Evolutionary conservation across 805 yeast genomes (phyloP).

Genomic region (Metschnikowia aberdeeniae): DNA sequence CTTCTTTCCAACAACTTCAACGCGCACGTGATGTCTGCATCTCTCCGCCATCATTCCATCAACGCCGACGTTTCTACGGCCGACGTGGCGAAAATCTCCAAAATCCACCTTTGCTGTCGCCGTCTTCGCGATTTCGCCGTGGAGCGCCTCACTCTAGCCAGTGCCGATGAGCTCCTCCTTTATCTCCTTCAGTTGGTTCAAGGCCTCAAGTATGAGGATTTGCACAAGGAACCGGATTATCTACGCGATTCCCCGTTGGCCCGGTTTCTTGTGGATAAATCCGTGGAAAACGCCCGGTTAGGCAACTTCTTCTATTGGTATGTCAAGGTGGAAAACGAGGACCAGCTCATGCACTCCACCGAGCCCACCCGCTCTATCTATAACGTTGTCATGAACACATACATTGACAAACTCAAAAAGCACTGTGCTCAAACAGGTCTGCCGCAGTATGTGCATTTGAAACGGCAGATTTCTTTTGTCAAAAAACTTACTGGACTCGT

Average conservation of each 20-base stretch:
- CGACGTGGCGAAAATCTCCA: slow-evolving; percentile 29
- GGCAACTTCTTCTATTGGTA: slow-evolving; percentile 92
- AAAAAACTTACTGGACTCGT: slow-evolving; percentile 63
- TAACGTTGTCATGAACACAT: slow-evolving; percentile 35
- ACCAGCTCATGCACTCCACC: slow-evolving; percentile 30
- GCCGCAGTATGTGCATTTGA: slow-evolving; percentile 38
- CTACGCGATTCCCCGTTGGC: slow-evolving; percentile 57
- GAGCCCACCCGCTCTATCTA: slow-evolving; percentile 22
- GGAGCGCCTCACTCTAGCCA: slow-evolving; percentile 70
- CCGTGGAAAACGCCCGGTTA: slow-evolving; percentile 58
- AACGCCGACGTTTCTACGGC: slow-evolving; percentile 13
- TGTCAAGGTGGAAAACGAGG: slow-evolving; percentile 81
- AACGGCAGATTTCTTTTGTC: slow-evolving; percentile 67
- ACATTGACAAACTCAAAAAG: slow-evolving; percentile 34
- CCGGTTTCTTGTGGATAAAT: slow-evolving; percentile 68
- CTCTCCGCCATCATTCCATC: slow-evolving; percentile 14
- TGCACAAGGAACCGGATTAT: slow-evolving; percentile 17
- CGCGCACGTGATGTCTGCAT: slow-evolving; percentile 33
- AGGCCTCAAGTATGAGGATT: slow-evolving; percentile 75
- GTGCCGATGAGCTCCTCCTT: slow-evolving; percentile 73
- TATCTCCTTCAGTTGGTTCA: slow-evolving; percentile 88
- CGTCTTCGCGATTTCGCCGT: slow-evolving; percentile 86
- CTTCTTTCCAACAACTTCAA: slow-evolving; percentile 73
- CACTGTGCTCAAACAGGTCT: slow-evolving; percentile 25
- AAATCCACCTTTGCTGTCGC: slow-evolving; percentile 39